phyloP scores from a whole-genome alignment of 768 basidiomycete genomes.

The Boletus pseudopeckii region DNA sequence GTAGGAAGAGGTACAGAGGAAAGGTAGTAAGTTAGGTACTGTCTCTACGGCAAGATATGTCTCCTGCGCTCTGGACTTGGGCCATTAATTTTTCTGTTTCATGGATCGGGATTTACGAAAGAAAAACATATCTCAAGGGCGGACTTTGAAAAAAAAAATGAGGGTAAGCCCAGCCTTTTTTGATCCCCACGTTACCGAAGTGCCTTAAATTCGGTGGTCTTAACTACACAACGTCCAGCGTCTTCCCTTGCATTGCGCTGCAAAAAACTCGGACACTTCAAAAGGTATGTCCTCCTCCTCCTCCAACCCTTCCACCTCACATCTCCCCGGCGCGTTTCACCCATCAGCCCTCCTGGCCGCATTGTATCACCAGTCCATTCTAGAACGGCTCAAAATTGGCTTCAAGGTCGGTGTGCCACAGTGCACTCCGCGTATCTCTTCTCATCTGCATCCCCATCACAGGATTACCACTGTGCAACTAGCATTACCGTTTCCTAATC shows the following conservation, averaged over 20 bases:
- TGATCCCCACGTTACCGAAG: constrained; percentile 40
- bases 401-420: constrained; percentile 49
- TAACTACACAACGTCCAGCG: constrained; percentile 29
- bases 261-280: constrained; percentile 32
- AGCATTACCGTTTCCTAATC: constrained; percentile 53
- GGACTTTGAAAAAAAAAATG: constrained; percentile 37
- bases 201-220: constrained; percentile 40
- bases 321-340: constrained; percentile 19
- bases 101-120: constrained; percentile 27
- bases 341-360: constrained; percentile 46
- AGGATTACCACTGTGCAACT: constrained; percentile 69
- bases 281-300: constrained; percentile 41
- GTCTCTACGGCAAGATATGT: neutral
- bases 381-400: constrained; percentile 76
- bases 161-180: constrained; percentile 35
- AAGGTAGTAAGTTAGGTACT: neutral
- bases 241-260: constrained; percentile 31
- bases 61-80: neutral
- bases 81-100: constrained; percentile 2
- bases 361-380: constrained; percentile 80
- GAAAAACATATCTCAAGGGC: constrained; percentile 17
- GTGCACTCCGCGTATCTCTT: constrained; percentile 17
- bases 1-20: neutral
- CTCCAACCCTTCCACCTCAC: constrained; percentile 15
- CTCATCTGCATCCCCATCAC: constrained; percentile 18